Evolutionary conservation across 2,329 filamentous ascomycete genomes (phyloP).

Genomic region (Dactylellina leptospora): DNA sequence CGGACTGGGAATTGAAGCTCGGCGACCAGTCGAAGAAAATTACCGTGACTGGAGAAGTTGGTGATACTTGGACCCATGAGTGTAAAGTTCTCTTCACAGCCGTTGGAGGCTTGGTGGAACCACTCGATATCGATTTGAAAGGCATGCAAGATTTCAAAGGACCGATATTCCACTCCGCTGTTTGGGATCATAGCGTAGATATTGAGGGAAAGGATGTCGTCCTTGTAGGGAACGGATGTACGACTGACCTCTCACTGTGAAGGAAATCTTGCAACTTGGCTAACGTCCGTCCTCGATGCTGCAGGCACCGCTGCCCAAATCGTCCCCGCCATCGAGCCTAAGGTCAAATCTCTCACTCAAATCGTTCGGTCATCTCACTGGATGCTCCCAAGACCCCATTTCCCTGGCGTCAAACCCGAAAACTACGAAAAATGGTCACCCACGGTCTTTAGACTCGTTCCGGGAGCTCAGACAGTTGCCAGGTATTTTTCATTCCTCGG

Average conservation of each 20-base stretch:
- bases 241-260: too few relatives aligned
- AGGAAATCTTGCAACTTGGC: too few relatives aligned
- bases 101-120: conserved; percentile 68
- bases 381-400: conserved; percentile 62
- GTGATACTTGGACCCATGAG: conserved; percentile 64
- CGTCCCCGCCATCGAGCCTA: conserved; percentile 64
- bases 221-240: conserved; percentile 69
- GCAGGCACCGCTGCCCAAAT: conserved; percentile 65
- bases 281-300: neutral
- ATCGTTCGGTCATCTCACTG: conserved; percentile 69
- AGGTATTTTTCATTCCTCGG: conserved; percentile 63
- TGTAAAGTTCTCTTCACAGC: conserved; percentile 67
- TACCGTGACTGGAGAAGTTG: conserved; percentile 8
- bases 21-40: conserved; percentile 59
- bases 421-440: conserved; percentile 64
- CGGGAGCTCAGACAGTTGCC: conserved; percentile 64
- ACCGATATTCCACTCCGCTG: conserved; percentile 68
- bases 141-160: conserved; percentile 67
- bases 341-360: conserved; percentile 68
- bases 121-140: conserved; percentile 64
- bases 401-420: conserved; percentile 60
- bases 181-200: conserved; percentile 67
- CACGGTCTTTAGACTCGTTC: conserved; percentile 63
- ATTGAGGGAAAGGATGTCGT: conserved; percentile 67
- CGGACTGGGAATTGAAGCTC: conserved; percentile 66